Conservation (phyloP, 2,329 filamentous ascomycete genomes). For the Coleophoma cylindrospora region DNA sequence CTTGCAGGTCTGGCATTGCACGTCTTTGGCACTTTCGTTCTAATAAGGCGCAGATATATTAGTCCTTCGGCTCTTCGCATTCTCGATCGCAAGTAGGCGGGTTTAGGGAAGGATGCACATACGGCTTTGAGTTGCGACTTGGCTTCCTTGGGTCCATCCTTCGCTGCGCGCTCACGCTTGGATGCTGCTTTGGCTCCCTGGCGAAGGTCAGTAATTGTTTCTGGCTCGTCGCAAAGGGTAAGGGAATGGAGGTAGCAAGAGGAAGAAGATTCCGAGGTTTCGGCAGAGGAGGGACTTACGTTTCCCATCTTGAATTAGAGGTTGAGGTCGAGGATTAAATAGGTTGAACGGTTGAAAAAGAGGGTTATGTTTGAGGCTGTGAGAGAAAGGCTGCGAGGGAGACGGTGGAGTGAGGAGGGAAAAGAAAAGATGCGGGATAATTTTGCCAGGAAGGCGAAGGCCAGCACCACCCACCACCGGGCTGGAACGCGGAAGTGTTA, state of each 20-base stretch:
- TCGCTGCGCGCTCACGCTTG: conserved; percentile 68
- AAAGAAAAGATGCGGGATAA: too few species aligned
- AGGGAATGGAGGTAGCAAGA: neutral
- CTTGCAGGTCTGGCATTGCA: conserved; percentile 74
- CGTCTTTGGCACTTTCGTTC: conserved; percentile 71
- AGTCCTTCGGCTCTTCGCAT: too few species aligned
- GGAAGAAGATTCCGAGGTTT: too few species aligned
- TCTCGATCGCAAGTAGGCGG: neutral
- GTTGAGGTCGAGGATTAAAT: neutral
- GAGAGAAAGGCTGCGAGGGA: too few species aligned
- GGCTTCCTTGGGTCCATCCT: conserved; percentile 48
- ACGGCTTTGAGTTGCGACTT: conserved; percentile 68
- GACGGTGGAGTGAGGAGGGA: neutral
- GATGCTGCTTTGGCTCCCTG: conserved; percentile 63
- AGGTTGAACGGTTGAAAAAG: neutral
- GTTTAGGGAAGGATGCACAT: conserved; percentile 27
- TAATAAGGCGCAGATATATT: conserved; percentile 23
- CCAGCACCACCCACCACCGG: neutral
- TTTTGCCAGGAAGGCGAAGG: too few species aligned
- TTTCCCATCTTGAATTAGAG: conserved; percentile 19
- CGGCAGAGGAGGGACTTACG: conserved; percentile 5
- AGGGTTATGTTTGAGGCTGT: too few species aligned
- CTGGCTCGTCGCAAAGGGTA: neutral
- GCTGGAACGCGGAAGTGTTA: neutral
- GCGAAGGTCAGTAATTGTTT: conserved; percentile 2